phyloP scores from a whole-genome alignment of 805 yeast genomes.

The Metschnikowia corniflorae region DNA sequence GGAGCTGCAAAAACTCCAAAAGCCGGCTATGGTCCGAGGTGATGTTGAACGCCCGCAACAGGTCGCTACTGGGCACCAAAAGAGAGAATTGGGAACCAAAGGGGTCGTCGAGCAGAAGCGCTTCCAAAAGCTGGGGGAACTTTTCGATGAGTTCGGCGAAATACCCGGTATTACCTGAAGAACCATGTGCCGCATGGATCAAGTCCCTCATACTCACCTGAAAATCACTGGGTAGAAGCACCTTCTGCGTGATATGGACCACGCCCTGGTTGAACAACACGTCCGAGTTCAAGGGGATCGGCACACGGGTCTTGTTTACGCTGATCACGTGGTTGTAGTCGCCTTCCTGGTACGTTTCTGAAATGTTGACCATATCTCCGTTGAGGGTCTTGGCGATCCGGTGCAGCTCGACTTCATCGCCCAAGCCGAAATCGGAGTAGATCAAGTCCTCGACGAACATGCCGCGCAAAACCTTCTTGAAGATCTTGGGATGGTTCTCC shows the following conservation, averaged over 20 bases:
- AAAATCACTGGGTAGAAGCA: conserved; percentile 56
- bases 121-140: conserved; percentile 39
- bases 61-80: conserved; percentile 65
- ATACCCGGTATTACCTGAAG: conserved; percentile 20
- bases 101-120: conserved; percentile 33
- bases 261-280: conserved; percentile 82
- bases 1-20: conserved; percentile 58
- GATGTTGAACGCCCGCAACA: conserved; percentile 51
- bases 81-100: conserved; percentile 48
- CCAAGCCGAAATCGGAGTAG: conserved; percentile 56
- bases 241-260: conserved; percentile 59
- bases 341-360: conserved; percentile 19
- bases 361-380: conserved; percentile 28
- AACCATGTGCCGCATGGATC: conserved; percentile 46
- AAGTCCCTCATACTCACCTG: conserved; percentile 54
- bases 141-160: conserved; percentile 46
- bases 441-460: conserved; percentile 59
- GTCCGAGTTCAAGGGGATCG: conserved; percentile 50
- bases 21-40: conserved; percentile 42
- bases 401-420: conserved; percentile 18
- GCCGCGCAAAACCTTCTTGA: conserved; percentile 53
- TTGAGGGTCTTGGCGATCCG: conserved; percentile 20
- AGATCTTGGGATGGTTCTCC: conserved; percentile 45
- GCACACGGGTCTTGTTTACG: conserved; percentile 30
- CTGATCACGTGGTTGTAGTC: conserved; percentile 23